These are phyloP conservation scores for Hydrangea macrophylla DNA, from an alignment of 148 eudicot species.

Conservation along the genomic window DNA sequence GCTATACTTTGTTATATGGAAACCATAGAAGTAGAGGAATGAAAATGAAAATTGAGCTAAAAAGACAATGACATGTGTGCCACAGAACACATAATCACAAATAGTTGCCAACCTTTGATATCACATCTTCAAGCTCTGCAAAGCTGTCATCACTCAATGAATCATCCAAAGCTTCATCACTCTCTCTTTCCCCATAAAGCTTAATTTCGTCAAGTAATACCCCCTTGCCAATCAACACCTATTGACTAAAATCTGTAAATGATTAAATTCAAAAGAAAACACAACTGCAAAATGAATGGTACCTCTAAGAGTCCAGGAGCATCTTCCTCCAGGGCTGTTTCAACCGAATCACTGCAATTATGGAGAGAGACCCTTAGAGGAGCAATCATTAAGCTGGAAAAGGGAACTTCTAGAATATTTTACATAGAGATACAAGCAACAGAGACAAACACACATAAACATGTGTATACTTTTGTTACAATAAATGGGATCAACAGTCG, in stretches of 20 bases:
- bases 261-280: slow-evolving; percentile 7
- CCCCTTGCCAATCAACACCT: slow-evolving; percentile 86
- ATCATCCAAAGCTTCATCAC: slow-evolving; percentile 59
- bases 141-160: slow-evolving; percentile 54
- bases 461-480: neutral
- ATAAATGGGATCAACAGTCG: no score
- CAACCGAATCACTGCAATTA: slow-evolving; percentile 68
- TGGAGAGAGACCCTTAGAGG: slow-evolving; percentile 12
- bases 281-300: slow-evolving; percentile 9
- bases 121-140: slow-evolving; percentile 77
- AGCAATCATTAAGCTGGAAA: neutral
- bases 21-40: neutral
- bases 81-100: neutral
- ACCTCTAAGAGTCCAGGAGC: slow-evolving; percentile 95
- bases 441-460: neutral
- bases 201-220: slow-evolving; percentile 66
- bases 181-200: slow-evolving; percentile 75
- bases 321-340: slow-evolving; percentile 94
- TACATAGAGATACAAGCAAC: neutral
- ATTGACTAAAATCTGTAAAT: slow-evolving; percentile 14
- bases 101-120: slow-evolving; percentile 55
- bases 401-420: neutral
- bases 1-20: no score
- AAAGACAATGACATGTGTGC: neutral
- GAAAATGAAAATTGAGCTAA: neutral